Base-by-base conservation (phyloP, 495 filamentous ascomycete species). In the Penicillium riverlandense region DNA sequence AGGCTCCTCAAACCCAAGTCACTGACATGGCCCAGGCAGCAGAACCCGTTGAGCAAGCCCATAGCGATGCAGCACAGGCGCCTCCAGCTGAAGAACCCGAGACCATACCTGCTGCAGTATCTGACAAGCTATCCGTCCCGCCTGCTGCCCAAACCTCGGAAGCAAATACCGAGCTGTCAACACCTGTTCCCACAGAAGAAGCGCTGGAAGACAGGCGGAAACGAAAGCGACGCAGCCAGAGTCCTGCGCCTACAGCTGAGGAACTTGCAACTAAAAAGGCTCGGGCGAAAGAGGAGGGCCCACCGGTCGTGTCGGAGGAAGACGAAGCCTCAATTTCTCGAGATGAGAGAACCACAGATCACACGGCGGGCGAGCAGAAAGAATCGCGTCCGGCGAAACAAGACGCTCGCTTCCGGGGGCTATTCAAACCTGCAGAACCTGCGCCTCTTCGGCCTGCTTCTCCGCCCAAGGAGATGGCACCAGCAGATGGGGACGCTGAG, bases 191-290 rank as follows among this genome's bases (percentile, higher is more conserved):
- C 11, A 15, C 51, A 1, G 63, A 69, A 44, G 67, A 67, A 33
- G 38, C 61, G 13, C 27, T 66, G 29, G 80, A 84, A 37, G 85
- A 90, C 48, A 62, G 62, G 13, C 77, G 76, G 43, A 89, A 86
- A 62, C 75, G 87, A 38, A 90, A 89, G 65, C 79, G 86, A 32
- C 74, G 82, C 48, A 89, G 83, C 38, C 69, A 75, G 41, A 88
- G 77, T 47, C 86, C 86, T 11, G 72, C 78, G 28, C 78, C 77
- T 6, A 73, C 78, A 1, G 66, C 66, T 0, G 62, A 69, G 32
- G 66, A 62, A 2, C 55, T 72, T 22, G 66, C 62, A 13, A 65
- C 59, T 33, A 75, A 74, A 50, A 75, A 62, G 45, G 58, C 63
- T n/a, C 72, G 68, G 43, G 54, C 64, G 11, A 30, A 57, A 44